Evolutionary conservation across 768 basidiomycete genomes (phyloP), one percentile per base, ranked within the genome.

Genomic region (Agaricus subrufescens): DNA sequence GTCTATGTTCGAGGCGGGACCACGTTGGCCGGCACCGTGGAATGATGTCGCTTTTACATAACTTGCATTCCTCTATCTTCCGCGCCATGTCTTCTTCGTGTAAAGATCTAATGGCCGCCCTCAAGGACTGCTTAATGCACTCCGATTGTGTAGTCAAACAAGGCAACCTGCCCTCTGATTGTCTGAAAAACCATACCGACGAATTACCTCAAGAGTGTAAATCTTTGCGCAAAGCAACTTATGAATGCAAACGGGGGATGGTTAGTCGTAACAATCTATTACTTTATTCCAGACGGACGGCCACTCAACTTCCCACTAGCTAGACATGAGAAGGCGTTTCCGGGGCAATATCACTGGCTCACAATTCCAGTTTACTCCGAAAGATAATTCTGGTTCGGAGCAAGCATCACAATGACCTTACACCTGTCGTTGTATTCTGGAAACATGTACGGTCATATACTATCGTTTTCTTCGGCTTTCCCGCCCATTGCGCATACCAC

Each of bases 241-340:
- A 89, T 62, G 91, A 95, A 61, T 96, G 94, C 73, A 96, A 96
- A 70, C 79, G 91, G 57, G 90, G 87, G 43, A 89, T 92, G 89
- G 91, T 92, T 57, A 57, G 84, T 34, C 5, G 34, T 1, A 34
- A 34, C 75, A 25, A 15, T 26, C 50, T 34, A 0, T 29, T n/a
- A 34, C 11, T 57, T 29, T 42, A 31, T 14, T 11, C 42, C 46
- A 8, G 1, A 19, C 14, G 5, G n/a, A 48, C 25, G 44, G 48
- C 47, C 52, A 26, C 47, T 23, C n/a, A 3, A 14, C 45, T 52
- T 39, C 27, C 50, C 34, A 34, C 3, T 8, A 92, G 89, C 71
- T 92, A 63, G 89, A 92, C 65, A 92, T 92, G 89, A 78, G 90
- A 53, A 91, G 89, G 70, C 75, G 90, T 7, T 89, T 92, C 62